Evolutionary conservation across 257 asterid genomes (phyloP).

Genomic region (Solanum tarijense): DNA sequence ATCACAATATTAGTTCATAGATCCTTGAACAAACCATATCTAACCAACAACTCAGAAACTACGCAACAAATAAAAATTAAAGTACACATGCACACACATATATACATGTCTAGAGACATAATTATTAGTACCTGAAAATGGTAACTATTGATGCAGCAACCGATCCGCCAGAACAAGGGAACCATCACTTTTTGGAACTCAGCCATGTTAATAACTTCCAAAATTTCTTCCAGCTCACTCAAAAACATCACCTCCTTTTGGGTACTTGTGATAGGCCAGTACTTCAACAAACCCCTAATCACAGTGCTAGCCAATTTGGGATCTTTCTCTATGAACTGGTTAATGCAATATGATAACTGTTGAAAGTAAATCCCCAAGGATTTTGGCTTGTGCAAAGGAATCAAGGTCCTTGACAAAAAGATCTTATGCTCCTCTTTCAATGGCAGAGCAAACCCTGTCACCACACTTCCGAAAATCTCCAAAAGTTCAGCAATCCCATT

Average conservation of each 20-base stretch:
- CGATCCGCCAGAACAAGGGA: conserved; percentile 60
- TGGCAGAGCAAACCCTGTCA: conserved; percentile 81
- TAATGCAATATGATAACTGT: conserved; percentile 68
- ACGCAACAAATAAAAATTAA: neutral
- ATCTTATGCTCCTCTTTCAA: conserved; percentile 82
- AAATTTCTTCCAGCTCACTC: conserved; percentile 80
- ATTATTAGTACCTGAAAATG: conserved; percentile 64
- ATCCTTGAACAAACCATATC: neutral
- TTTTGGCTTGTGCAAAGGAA: conserved; percentile 81
- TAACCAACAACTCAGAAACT: neutral
- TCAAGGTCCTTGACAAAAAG: conserved; percentile 51
- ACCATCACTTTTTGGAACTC: conserved; percentile 78
- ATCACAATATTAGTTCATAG: neutral
- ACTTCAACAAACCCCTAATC: conserved; percentile 61
- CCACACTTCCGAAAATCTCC: conserved; percentile 89
- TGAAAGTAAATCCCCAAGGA: conserved; percentile 67
- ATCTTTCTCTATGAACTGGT: conserved; percentile 73
- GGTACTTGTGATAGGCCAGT: conserved; percentile 82
- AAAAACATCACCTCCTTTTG: conserved; percentile 86
- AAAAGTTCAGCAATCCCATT: conserved; percentile 73
- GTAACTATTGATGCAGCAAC: conserved; percentile 56
- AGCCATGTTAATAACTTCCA: conserved; percentile 53
- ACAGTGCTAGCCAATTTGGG: conserved; percentile 60
- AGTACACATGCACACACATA: neutral
- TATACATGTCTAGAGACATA: neutral